Conservation (phyloP, 768 basidiomycete species). For the Mrakia hoshinonis region DNA sequence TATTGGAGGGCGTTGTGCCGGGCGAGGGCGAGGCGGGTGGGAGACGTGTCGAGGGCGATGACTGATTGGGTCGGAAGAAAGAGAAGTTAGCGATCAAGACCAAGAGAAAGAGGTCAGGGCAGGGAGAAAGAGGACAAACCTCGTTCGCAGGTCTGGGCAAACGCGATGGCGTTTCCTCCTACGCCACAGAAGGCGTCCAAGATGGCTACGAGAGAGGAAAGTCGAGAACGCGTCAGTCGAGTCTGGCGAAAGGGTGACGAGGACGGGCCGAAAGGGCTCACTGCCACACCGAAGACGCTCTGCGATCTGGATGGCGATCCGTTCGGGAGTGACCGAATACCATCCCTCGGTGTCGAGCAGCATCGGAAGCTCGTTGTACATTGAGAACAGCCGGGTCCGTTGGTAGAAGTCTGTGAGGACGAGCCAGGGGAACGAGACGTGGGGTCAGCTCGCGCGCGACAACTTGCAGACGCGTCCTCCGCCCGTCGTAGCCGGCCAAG, state of each 20-base stretch:
- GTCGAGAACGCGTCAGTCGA: background rate
- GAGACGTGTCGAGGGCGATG: slow-evolving; percentile 83
- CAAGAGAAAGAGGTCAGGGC: slow-evolving; percentile 9
- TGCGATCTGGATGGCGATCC: slow-evolving; percentile 84
- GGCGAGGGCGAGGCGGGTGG: slow-evolving; percentile 75
- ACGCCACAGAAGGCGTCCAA: slow-evolving; percentile 96
- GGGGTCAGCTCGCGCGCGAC: background rate
- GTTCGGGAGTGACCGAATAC: slow-evolving; percentile 93
- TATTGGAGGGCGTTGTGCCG: slow-evolving; percentile 88
- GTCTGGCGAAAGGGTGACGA: slow-evolving; percentile 29
- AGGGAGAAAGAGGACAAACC: slow-evolving; percentile 50
- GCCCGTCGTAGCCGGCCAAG: background rate
- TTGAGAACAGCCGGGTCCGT: slow-evolving; percentile 60
- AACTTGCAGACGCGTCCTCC: no score
- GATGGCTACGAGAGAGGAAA: slow-evolving; percentile 49
- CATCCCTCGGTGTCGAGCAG: slow-evolving; percentile 92
- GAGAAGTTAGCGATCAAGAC: background rate
- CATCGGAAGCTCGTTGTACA: slow-evolving; percentile 46
- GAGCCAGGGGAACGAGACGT: slow-evolving; percentile 2
- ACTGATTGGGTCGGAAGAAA: slow-evolving; percentile 48
- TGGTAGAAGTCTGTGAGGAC: slow-evolving; percentile 66
- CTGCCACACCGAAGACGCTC: slow-evolving; percentile 56
- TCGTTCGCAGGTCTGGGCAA: slow-evolving; percentile 88
- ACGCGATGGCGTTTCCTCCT: slow-evolving; percentile 93
- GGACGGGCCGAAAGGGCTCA: background rate